phyloP scores from a whole-genome alignment of 192 early-diverging fungal genomes.

The Coemansia sp. region DNA sequence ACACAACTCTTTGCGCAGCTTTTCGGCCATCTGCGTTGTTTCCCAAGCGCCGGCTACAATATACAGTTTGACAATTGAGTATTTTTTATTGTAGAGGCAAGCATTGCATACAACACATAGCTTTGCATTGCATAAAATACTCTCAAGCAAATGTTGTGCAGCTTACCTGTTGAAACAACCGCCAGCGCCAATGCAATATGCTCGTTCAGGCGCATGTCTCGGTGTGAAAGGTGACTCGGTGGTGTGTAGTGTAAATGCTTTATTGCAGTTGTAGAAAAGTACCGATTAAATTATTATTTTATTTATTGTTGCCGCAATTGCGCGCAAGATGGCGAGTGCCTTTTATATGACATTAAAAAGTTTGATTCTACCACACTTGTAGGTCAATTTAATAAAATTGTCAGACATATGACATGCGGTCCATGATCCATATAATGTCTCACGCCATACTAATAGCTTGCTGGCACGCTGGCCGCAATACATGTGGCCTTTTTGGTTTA shows the following conservation, averaged over 20 bases:
- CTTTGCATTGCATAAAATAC: constrained; percentile 5
- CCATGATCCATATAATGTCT: too few species aligned
- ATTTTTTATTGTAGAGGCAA: not conserved
- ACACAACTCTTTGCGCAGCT: constrained; percentile 53
- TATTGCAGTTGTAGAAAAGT: not conserved
- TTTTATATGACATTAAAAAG: too few species aligned
- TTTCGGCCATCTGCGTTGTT: constrained; percentile 44
- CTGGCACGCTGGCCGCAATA: not conserved
- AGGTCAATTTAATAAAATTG: too few species aligned
- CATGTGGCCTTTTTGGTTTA: not conserved
- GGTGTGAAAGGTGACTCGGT: constrained; percentile 4
- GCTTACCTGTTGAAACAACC: constrained; percentile 29
- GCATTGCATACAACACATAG: not conserved
- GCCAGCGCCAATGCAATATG: constrained; percentile 20
- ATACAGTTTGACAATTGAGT: not conserved
- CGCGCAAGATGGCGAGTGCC: not conserved
- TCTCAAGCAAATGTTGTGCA: not conserved
- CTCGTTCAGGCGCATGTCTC: constrained; percentile 21
- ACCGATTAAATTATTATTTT: not conserved
- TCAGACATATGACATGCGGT: too few species aligned
- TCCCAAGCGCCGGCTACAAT: constrained; percentile 43
- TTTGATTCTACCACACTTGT: too few species aligned
- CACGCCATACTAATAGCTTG: too few species aligned
- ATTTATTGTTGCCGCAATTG: not conserved
- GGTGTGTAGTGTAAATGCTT: not conserved